Base-by-base conservation (phyloP, 2,329 filamentous ascomycete genomes). In the Aspergillus viridinutans region DNA sequence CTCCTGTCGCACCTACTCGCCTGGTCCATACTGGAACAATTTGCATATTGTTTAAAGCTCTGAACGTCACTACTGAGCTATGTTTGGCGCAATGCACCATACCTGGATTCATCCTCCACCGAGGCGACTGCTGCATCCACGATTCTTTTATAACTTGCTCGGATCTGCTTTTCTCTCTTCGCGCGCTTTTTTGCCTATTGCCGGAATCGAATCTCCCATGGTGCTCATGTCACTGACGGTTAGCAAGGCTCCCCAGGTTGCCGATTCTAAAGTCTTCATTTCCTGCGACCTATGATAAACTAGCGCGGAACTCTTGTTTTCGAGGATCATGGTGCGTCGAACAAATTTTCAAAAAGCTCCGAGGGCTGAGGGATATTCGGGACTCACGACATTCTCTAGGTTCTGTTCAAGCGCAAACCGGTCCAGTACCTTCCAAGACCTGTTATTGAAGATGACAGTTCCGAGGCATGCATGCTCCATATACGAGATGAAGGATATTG, bases 351-450 rank as follows among this genome's bases (percentile, higher is more conserved):
- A 14, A 45, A 55, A 50, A 42, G 49, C 9, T 47, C 17, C 10
- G 4, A 12, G 17, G 21, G 42, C 28, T 9, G 4, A 50, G 23
- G 26, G 54, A 25, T 47, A 28, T 17, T 35, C 5, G 48, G 54
- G 56, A 58, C 66, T 70, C 51, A 73, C 62, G 42, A 20, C 23
- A 25, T 49, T 26, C 42, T 52, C 25, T 71, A 97, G 93, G 93
- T 99, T 67, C 83, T 96, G 63, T 97, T 90, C 77, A 97, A 97
- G 80, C 86, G 94, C 69, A 97, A 97, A 78, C 92, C 92, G 56
- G 92, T 97, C 70, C 87, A 90, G 77, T 89, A 91, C 72, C 80
- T 92, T 64, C 83, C 89, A 51, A 81, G 83, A 50, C 88, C 89
- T 23, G 79, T 83, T 53, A 84, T 93, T 64, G 83, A 92, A 65